A percentile compares a stretch with the other conserved stretches of the same genome.
Evolutionary conservation across 805 yeast species (phyloP).

Genomic region (Candida lessepsii): DNA sequence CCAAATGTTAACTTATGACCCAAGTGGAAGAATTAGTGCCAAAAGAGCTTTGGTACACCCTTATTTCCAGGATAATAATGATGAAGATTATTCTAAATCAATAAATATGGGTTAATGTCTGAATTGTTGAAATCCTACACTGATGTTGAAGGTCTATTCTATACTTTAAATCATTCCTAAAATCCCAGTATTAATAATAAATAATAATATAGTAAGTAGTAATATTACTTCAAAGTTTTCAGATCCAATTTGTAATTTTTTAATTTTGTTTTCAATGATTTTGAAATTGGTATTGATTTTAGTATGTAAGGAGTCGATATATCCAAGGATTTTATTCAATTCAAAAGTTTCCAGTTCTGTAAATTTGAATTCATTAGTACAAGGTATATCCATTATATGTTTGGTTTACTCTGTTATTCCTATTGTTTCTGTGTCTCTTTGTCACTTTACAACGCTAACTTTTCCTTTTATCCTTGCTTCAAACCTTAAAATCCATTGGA

Average conservation of each 20-base stretch:
- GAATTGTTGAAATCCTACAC: background rate
- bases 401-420: background rate
- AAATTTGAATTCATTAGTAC: constrained; percentile 2
- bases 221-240: background rate
- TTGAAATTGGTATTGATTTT: constrained; percentile 7
- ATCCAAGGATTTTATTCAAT: constrained; percentile 3
- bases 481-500: background rate
- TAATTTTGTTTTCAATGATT: constrained; percentile 8
- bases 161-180: constrained; percentile 3
- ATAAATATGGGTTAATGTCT: constrained; percentile 36
- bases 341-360: constrained; percentile 8
- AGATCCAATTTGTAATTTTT: constrained; percentile 4
- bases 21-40: constrained; percentile 90
- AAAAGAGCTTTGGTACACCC: constrained; percentile 90
- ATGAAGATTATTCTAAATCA: constrained; percentile 30
- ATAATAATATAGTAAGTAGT: background rate
- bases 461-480: background rate
- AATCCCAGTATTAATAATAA: constrained; percentile 1
- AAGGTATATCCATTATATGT: constrained; percentile 8
- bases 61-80: constrained; percentile 62
- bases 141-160: too few relatives aligned
- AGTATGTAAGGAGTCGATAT: constrained; percentile 8
- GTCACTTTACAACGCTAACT: too few relatives aligned
- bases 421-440: too few relatives aligned
- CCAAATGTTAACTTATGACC: constrained; percentile 83